Evolutionary conservation across 148 eudicot species (phyloP).

Genomic region (Spergularia bocconei): DNA sequence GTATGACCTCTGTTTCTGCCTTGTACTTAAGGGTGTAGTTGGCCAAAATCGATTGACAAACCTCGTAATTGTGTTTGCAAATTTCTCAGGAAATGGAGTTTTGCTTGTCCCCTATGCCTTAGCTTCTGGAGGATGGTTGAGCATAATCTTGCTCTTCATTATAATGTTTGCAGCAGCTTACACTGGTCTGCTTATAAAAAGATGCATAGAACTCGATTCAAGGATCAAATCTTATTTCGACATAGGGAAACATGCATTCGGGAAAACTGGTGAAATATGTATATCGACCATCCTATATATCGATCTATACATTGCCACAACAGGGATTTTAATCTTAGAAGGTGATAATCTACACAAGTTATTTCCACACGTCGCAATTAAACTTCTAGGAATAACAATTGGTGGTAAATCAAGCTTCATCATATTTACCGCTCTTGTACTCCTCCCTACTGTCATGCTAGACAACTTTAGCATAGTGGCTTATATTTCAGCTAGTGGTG

Average conservation of each 20-base stretch:
- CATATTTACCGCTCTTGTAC: conserved; percentile 29
- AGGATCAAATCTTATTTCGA: conserved; percentile 38
- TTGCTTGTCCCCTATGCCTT: conserved; percentile 42
- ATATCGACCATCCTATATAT: conserved; percentile 34
- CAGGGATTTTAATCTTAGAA: conserved; percentile 46
- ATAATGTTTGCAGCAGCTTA: conserved; percentile 38
- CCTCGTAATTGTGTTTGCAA: no score
- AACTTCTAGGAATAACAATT: conserved; percentile 22
- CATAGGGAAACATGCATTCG: conserved; percentile 49
- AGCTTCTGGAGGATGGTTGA: conserved; percentile 50
- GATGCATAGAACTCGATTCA: conserved; percentile 48
- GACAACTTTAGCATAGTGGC: conserved; percentile 38
- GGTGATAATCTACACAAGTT: conserved; percentile 46
- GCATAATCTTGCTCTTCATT: conserved; percentile 30
- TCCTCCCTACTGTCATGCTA: conserved; percentile 41
- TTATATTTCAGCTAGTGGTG: conserved; percentile 48
- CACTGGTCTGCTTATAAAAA: conserved; percentile 37
- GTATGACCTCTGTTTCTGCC: no score
- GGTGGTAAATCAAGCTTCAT: conserved; percentile 43
- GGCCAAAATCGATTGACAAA: no score
- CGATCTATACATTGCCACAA: conserved; percentile 45
- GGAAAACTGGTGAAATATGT: conserved; percentile 32
- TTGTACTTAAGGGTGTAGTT: no score
- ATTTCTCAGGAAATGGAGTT: conserved; percentile 37
- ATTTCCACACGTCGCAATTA: conserved; percentile 23